These are phyloP conservation scores for Melanomma pulvis-pyrius DNA, from an alignment of 495 filamentous ascomycete species.

Conservation along the genomic window DNA sequence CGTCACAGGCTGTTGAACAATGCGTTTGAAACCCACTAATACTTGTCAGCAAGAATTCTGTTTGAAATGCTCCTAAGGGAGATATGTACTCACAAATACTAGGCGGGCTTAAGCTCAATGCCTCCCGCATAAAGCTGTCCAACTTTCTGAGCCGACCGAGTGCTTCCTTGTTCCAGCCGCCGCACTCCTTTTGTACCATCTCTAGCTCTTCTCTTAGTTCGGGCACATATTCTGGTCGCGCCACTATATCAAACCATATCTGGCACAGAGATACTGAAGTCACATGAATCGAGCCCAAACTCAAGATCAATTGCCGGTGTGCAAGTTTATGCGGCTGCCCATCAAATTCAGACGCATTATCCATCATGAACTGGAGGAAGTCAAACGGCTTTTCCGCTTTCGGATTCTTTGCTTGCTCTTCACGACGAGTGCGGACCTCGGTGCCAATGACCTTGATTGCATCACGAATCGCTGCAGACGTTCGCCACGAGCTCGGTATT, in stretches of 20 bases:
- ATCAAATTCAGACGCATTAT: not conserved
- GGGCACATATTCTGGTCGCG: slow-evolving; percentile 49
- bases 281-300: slow-evolving; percentile 7
- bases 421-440: not conserved
- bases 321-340: not conserved
- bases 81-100: slow-evolving; percentile 39
- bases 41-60: not conserved
- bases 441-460: too few species aligned
- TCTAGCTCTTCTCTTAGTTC: slow-evolving; percentile 57
- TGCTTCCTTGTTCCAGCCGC: slow-evolving; percentile 46
- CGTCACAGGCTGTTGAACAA: slow-evolving; percentile 16
- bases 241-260: slow-evolving; percentile 50
- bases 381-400: not conserved
- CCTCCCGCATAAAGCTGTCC: slow-evolving; percentile 61
- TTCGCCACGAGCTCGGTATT: too few species aligned
- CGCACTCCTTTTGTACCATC: slow-evolving; percentile 39
- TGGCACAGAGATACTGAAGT: not conserved
- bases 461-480: too few species aligned
- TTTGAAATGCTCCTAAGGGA: slow-evolving; percentile 28
- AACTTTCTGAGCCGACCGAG: slow-evolving; percentile 51
- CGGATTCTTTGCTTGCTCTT: not conserved
- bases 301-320: not conserved
- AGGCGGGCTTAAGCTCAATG: slow-evolving; percentile 47
- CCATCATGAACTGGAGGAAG: slow-evolving; percentile 3
- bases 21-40: slow-evolving; percentile 30